Evolutionary conservation across 1,284 basidiomycete species (phyloP).

Genomic region (Cystobasidiaceae sp.): DNA sequence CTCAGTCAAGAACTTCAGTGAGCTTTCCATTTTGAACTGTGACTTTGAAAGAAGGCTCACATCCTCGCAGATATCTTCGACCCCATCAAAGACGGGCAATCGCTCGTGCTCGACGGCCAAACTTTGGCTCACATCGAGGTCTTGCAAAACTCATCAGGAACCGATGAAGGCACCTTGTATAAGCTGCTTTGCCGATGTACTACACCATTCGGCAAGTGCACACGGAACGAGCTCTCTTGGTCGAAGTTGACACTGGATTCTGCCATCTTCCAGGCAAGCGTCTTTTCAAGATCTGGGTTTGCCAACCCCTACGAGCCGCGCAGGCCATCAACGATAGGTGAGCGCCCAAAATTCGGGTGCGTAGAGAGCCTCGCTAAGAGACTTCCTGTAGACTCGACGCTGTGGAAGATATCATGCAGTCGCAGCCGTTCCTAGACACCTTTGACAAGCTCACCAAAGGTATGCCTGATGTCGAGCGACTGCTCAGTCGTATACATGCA

Average conservation of each 20-base stretch:
- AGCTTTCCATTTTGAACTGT: not conserved
- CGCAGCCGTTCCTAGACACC: conserved; percentile 65
- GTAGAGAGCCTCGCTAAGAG: conserved; percentile 37
- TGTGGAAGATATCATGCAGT: conserved; percentile 76
- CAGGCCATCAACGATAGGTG: conserved; percentile 80
- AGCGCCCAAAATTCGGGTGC: conserved; percentile 14
- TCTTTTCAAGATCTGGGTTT: conserved; percentile 89
- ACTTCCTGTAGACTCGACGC: conserved; percentile 74
- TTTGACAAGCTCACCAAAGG: conserved; percentile 72
- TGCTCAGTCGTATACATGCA: conserved; percentile 88
- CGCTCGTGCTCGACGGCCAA: conserved; percentile 82
- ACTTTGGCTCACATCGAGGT: conserved; percentile 91
- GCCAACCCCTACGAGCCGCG: conserved; percentile 73
- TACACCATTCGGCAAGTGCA: conserved; percentile 72
- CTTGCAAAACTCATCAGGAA: conserved; percentile 82
- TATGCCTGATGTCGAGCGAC: conserved; percentile 85
- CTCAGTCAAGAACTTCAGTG: conserved; percentile 83
- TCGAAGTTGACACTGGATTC: not conserved
- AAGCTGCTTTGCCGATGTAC: conserved; percentile 76
- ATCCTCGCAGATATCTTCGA: conserved; percentile 65
- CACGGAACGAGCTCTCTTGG: not conserved
- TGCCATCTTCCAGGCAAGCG: conserved; percentile 63
- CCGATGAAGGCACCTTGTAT: conserved; percentile 77
- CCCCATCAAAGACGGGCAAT: conserved; percentile 78
- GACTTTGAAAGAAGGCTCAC: too few species aligned